Percentiles rank a stretch among this genome's conserved stretches.
Conservation (phyloP, 352 stramenopile genomes). For the Phytopythium ostracodes region DNA sequence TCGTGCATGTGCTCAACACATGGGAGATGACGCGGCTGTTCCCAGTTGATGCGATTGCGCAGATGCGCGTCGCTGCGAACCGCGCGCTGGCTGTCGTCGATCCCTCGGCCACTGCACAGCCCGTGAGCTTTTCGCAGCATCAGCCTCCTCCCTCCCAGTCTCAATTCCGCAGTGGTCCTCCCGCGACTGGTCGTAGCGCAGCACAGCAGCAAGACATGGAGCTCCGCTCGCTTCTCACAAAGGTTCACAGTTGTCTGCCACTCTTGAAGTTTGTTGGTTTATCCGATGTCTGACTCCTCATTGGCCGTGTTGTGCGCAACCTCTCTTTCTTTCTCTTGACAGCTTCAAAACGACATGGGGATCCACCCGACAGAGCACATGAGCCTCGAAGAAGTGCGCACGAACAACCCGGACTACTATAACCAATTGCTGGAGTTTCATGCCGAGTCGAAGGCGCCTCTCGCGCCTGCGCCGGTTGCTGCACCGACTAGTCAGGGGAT, state of each 20-base stretch:
- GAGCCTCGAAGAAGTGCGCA: slow-evolving; percentile 82
- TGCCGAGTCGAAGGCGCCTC: slow-evolving; percentile 26
- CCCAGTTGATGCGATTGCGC: slow-evolving; percentile 36
- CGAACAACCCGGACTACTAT: slow-evolving; percentile 84
- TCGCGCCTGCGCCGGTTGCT: slow-evolving; percentile 1
- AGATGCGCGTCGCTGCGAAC: slow-evolving; percentile 70
- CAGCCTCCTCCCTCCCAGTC: slow-evolving; percentile 11
- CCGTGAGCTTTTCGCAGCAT: slow-evolving; percentile 50
- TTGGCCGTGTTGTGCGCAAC: not conserved
- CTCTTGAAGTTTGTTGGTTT: not conserved
- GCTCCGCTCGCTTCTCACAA: slow-evolving; percentile 72
- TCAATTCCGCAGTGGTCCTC: slow-evolving; percentile 5
- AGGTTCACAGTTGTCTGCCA: slow-evolving; percentile 6
- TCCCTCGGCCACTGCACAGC: slow-evolving; percentile 28
- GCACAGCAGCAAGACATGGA: slow-evolving; percentile 71
- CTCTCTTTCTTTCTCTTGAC: not conserved
- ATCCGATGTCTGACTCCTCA: not conserved
- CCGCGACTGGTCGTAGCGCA: not conserved
- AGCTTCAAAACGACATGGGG: slow-evolving; percentile 84
- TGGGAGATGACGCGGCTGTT: slow-evolving; percentile 74
- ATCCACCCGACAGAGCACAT: slow-evolving; percentile 86
- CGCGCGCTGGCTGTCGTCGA: slow-evolving; percentile 45
- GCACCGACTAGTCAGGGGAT: slow-evolving; percentile 9
- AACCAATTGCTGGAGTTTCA: slow-evolving; percentile 74
- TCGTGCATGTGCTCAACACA: slow-evolving; percentile 84